Evolutionary conservation across 208 protist species (phyloP).

Genomic region (Leishmania aethiopica): DNA sequence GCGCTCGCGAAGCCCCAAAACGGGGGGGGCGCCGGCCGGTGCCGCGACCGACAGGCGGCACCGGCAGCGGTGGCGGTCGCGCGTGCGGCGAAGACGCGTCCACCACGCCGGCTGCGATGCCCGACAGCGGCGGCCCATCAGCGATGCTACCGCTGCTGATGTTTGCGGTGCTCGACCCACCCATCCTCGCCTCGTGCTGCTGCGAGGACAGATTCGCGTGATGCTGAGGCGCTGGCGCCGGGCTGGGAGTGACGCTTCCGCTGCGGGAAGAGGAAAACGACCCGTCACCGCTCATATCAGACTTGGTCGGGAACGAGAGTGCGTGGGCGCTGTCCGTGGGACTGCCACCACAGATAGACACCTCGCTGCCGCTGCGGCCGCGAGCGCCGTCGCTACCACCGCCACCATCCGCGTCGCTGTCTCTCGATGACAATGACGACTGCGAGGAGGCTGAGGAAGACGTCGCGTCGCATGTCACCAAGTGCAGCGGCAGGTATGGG

Average conservation of each 20-base stretch:
- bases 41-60: conserved; percentile 11
- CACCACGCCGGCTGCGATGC: not conserved
- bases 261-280: conserved; percentile 1
- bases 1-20: conserved; percentile 6
- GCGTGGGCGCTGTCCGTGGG: not conserved
- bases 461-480: conserved; percentile 15
- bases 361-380: conserved; percentile 1
- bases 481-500: conserved; percentile 39
- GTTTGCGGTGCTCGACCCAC: not conserved
- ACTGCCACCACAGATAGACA: not conserved
- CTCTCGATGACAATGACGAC: not conserved
- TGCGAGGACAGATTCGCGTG: not conserved
- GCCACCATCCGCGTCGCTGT: conserved; percentile 1
- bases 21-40: conserved; percentile 20
- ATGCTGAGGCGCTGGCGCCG: not conserved
- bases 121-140: not conserved
- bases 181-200: not conserved
- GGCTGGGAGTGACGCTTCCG: conserved; percentile 6
- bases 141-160: not conserved
- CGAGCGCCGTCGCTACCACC: conserved; percentile 2
- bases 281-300: not conserved
- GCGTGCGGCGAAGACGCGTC: not conserved
- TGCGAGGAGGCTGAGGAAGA: conserved; percentile 10
- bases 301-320: not conserved
- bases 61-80: conserved; percentile 1